phyloP scores from a whole-genome alignment of 2,329 filamentous ascomycete species.

The Dendrostoma leiphaemia region DNA sequence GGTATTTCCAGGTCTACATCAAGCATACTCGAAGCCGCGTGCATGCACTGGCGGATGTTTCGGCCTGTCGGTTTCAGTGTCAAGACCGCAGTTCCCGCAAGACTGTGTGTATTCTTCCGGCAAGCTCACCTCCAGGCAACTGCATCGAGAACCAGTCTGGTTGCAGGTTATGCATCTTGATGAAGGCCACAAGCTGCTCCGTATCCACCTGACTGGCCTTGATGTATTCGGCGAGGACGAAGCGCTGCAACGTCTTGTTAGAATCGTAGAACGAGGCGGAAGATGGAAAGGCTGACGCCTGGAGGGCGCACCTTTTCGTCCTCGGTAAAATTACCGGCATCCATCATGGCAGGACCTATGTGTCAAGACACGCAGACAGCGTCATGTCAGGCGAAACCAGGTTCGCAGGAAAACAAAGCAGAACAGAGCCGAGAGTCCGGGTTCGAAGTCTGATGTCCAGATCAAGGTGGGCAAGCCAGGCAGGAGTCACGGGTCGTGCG shows the following conservation, averaged over 20 bases:
- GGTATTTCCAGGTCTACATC: constrained; percentile 25
- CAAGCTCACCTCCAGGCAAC: constrained; percentile 33
- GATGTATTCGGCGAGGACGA: constrained; percentile 57
- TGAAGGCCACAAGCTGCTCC: constrained; percentile 43
- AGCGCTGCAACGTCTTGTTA: constrained; percentile 41
- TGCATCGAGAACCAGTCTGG: constrained; percentile 36
- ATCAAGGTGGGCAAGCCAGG: constrained; percentile 8
- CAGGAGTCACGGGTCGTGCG: constrained; percentile 8
- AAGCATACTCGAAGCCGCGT: constrained; percentile 31
- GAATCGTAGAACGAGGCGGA: background rate
- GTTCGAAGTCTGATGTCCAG: constrained; percentile 1
- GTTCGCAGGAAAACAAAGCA: background rate
- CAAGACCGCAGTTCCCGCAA: constrained; percentile 10
- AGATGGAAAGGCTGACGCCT: background rate
- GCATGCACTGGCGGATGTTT: constrained; percentile 33
- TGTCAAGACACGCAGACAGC: constrained; percentile 1
- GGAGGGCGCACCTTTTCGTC: constrained; percentile 48
- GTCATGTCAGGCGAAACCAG: constrained; percentile 16
- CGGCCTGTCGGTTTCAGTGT: constrained; percentile 27
- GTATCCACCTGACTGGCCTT: constrained; percentile 53
- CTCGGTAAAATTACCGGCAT: constrained; percentile 41
- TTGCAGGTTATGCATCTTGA: constrained; percentile 33
- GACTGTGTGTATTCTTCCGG: too few species aligned
- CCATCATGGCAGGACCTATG: constrained; percentile 35
- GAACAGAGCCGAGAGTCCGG: background rate